A percentile compares a stretch with the other conserved stretches of the same genome.
phyloP scores from a whole-genome alignment of 108 stramenopile genomes.

The Cyclotella cryptica region DNA sequence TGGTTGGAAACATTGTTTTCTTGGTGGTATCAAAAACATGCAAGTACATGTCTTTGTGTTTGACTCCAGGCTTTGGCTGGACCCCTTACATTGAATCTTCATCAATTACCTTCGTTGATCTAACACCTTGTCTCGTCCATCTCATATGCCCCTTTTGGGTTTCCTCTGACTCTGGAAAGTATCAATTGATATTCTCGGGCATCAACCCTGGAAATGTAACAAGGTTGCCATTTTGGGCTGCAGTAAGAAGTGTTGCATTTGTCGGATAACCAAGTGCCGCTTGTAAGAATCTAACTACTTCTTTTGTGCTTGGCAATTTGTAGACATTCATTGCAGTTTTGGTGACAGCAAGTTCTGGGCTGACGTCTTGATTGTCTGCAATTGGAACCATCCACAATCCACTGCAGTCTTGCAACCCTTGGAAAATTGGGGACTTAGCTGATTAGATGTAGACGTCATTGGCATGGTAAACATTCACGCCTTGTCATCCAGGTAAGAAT shows the following conservation, averaged over 20 bases:
- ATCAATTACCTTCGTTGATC: conserved; percentile 23
- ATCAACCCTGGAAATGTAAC: conserved; percentile 23
- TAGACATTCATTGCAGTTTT: conserved; percentile 4
- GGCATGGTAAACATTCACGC: conserved; percentile 1
- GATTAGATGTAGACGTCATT: background rate
- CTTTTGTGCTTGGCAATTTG: conserved; percentile 14
- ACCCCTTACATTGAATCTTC: conserved; percentile 1
- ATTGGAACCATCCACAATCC: background rate
- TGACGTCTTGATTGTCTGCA: background rate
- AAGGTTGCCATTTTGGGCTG: conserved; percentile 4
- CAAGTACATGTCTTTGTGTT: conserved; percentile 23
- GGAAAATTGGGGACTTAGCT: background rate
- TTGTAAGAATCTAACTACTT: conserved; percentile 24
- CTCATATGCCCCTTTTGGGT: conserved; percentile 38
- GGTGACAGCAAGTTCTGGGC: background rate
- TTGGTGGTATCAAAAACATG: conserved; percentile 17
- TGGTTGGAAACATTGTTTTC: conserved; percentile 49
- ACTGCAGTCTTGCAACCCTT: background rate
- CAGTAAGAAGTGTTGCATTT: conserved; percentile 24
- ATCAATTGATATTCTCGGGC: background rate
- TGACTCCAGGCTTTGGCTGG: background rate
- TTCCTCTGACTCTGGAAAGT: conserved; percentile 28
- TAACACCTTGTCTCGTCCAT: conserved; percentile 11
- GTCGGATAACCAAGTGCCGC: conserved; percentile 17
- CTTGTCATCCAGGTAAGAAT: conserved; percentile 17